phyloP scores from a whole-genome alignment of 345 rosid genomes.

The Aethionema arabicum region DNA sequence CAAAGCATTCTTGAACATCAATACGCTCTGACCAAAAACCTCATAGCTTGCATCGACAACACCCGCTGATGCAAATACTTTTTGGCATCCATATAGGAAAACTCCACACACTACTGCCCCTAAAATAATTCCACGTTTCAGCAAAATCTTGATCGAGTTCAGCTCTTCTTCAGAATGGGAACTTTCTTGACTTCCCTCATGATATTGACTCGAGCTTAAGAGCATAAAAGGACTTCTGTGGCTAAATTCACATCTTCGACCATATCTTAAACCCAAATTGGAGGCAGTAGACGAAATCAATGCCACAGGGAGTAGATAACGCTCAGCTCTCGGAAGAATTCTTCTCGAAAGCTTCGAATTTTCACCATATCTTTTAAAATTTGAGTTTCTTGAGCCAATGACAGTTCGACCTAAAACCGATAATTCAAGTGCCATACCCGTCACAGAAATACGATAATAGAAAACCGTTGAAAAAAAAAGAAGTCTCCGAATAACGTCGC shows the following conservation, averaged over 20 bases:
- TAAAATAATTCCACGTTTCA: slow-evolving; percentile 53
- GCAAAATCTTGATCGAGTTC: slow-evolving; percentile 42
- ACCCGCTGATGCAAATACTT: slow-evolving; percentile 67
- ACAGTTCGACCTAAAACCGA: slow-evolving; percentile 48
- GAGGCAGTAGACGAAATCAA: slow-evolving; percentile 26
- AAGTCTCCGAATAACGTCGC: not conserved
- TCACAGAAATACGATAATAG: slow-evolving; percentile 16
- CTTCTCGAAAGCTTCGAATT: slow-evolving; percentile 37
- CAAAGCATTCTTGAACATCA: slow-evolving; percentile 62
- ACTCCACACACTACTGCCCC: slow-evolving; percentile 66
- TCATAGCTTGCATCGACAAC: slow-evolving; percentile 69
- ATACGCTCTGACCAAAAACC: slow-evolving; percentile 58
- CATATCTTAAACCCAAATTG: slow-evolving; percentile 29
- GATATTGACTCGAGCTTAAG: slow-evolving; percentile 30
- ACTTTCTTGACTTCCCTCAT: slow-evolving; percentile 27
- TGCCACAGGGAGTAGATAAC: slow-evolving; percentile 29
- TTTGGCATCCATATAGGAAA: slow-evolving; percentile 52
- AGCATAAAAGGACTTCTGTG: slow-evolving; percentile 31
- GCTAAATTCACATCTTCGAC: slow-evolving; percentile 24
- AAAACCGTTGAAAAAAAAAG: slow-evolving; percentile 12
- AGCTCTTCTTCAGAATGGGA: slow-evolving; percentile 30
- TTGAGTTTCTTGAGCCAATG: slow-evolving; percentile 34
- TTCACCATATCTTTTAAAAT: slow-evolving; percentile 36
- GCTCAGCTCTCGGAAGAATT: slow-evolving; percentile 30
- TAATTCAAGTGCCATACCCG: slow-evolving; percentile 51